Conservation (phyloP, 352 stramenopile species). For the Phytopythium oedochilum region DNA sequence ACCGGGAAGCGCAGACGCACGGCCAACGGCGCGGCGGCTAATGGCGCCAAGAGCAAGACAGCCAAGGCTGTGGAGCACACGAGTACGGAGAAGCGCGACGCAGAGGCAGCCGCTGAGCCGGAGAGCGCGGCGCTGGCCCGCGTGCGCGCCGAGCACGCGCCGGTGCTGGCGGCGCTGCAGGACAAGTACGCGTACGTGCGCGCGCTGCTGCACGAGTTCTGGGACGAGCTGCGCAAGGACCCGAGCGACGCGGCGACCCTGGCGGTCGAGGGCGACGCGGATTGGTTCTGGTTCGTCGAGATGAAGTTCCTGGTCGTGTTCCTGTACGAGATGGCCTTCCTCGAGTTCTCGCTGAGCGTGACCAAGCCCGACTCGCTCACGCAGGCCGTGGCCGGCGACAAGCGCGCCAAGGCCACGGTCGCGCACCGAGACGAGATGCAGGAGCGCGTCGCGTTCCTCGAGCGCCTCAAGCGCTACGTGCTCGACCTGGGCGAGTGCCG, state of each 20-base stretch:
- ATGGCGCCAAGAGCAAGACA: not conserved
- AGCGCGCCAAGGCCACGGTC: constrained; percentile 41
- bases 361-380: constrained; percentile 78
- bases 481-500: constrained; percentile 45
- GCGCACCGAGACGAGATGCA: constrained; percentile 75
- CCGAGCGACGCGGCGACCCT: constrained; percentile 31
- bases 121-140: constrained; percentile 5
- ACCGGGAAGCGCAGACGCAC: constrained; percentile 31
- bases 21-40: constrained; percentile 3
- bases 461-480: constrained; percentile 55
- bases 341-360: constrained; percentile 81
- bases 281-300: constrained; percentile 84
- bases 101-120: not conserved
- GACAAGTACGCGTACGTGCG: constrained; percentile 50
- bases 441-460: constrained; percentile 67
- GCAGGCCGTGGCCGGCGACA: constrained; percentile 4
- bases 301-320: constrained; percentile 80
- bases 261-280: constrained; percentile 37
- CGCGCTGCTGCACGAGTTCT: constrained; percentile 71
- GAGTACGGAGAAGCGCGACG: not conserved
- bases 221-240: constrained; percentile 45
- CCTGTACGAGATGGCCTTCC: constrained; percentile 82
- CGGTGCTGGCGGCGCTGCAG: constrained; percentile 22
- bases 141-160: constrained; percentile 19
- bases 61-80: constrained; percentile 11